Evolutionary conservation across 108 stramenopile species (phyloP).

Genomic region (Cyclostephanos invisitatus): DNA sequence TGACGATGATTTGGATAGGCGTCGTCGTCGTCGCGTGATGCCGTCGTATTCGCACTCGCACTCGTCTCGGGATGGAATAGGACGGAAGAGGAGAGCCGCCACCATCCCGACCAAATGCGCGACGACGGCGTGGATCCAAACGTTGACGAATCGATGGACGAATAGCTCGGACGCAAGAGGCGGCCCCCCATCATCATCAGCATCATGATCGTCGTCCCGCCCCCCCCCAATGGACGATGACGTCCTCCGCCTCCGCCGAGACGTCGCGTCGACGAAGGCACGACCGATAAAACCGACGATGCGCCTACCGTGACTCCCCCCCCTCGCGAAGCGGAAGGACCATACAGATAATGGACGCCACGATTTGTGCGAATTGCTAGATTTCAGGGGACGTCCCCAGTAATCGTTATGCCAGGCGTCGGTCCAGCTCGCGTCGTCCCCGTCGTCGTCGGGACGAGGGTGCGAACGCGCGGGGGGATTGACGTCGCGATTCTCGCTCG

Average conservation of each 20-base stretch:
- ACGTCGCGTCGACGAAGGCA: background rate
- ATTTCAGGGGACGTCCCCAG: constrained; percentile 60
- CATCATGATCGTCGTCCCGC: background rate
- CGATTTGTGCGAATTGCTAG: constrained; percentile 56
- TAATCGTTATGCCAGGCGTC: constrained; percentile 57
- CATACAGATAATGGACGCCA: constrained; percentile 76
- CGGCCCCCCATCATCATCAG: background rate
- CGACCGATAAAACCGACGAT: background rate
- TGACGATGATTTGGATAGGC: background rate
- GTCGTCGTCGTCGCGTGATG: background rate
- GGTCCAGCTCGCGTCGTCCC: constrained; percentile 15
- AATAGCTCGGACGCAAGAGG: constrained; percentile 46
- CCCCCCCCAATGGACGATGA: background rate
- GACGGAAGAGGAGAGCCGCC: constrained; percentile 45
- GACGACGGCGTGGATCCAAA: constrained; percentile 61
- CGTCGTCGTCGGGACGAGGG: background rate
- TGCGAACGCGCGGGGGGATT: constrained; percentile 18
- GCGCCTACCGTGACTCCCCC: background rate
- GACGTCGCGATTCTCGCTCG: constrained; percentile 58
- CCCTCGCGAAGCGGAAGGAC: constrained; percentile 66
- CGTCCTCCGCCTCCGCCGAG: background rate
- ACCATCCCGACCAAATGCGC: constrained; percentile 62
- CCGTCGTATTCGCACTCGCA: background rate
- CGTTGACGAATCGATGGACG: constrained; percentile 72
- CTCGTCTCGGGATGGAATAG: background rate